Evolutionary conservation across 108 stramenopile species (phyloP), one percentile per base, ranked within the genome.

Genomic region (Nannochloropsis gaditana): DNA sequence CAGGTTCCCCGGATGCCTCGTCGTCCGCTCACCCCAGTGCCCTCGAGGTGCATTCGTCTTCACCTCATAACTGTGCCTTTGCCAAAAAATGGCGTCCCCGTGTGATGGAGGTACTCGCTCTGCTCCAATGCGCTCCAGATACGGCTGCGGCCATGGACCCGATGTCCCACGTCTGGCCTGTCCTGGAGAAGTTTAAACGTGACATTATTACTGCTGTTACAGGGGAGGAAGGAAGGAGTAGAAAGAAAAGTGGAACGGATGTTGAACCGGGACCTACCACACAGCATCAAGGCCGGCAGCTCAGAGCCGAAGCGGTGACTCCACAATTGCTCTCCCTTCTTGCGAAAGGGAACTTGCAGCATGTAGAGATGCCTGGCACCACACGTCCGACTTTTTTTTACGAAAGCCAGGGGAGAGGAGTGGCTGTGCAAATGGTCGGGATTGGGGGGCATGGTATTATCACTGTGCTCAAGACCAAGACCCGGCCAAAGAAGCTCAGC

Each of bases 391-490:
- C 59, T n/a, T 73, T 73, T n/a, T 73, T 73, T 6, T 1, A 73
- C 8, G 2, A 73, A n/a, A n/a, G 59, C 19, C 19, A 2, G 59
- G n/a, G 59, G n/a, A n/a, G n/a, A n/a, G 59, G n/a, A 73, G 59
- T 2, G 59, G 19, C 59, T 4, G 59, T 73, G 59, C 59, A n/a
- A n/a, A 73, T 73, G 4, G 59, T 15, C 19, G 59, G 59, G 15
- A n/a, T 73, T 4, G 59, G 59, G 59, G 59, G 59, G n/a, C 3
- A n/a, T 15, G 59, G 59, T 4, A 73, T 73, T 3, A n/a, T 73
- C n/a, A 73, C 59, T 3, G 80, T 81, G 80, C 9, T 81, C 21
- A 81, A 81, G 41, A 81, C 80, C 8, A 81, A 81, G 80, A 81
- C 80, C 41, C 80, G 80, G 31, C 80, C 80, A 5, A 81, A 81